These are phyloP conservation scores for Eucalyptus microcorys DNA, from an alignment of 345 rosid species.

Conservation along the genomic window DNA sequence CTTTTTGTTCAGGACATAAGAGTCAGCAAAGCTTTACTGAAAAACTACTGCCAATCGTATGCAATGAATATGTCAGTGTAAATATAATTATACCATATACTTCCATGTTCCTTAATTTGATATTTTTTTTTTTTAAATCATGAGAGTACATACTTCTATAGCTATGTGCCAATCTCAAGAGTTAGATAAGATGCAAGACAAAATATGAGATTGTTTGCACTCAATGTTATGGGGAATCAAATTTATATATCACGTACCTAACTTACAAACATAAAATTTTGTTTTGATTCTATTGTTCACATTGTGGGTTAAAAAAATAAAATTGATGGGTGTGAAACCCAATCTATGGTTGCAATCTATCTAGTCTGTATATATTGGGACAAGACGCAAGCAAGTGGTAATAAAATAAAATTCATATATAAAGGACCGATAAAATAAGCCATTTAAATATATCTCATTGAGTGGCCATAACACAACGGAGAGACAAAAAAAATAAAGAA, in stretches of 20 bases:
- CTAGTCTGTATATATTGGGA: not conserved
- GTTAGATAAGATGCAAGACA: not conserved
- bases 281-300: not conserved
- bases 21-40: not conserved
- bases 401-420: not conserved
- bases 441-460: not conserved
- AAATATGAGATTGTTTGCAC: not conserved
- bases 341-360: not conserved
- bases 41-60: not conserved
- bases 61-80: not conserved
- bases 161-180: not conserved
- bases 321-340: not conserved
- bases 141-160: not conserved
- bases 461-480: not conserved
- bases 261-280: not conserved
- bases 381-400: not conserved
- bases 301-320: not conserved
- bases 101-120: not conserved
- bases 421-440: not conserved
- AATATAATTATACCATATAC: not conserved
- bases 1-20: not conserved
- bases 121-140: not conserved
- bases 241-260: not conserved
- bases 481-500: not conserved
- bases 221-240: not conserved